Evolutionary conservation across 345 rosid genomes (phyloP), one percentile per base, ranked within the genome.

Genomic region (Syzygium aromaticum): DNA sequence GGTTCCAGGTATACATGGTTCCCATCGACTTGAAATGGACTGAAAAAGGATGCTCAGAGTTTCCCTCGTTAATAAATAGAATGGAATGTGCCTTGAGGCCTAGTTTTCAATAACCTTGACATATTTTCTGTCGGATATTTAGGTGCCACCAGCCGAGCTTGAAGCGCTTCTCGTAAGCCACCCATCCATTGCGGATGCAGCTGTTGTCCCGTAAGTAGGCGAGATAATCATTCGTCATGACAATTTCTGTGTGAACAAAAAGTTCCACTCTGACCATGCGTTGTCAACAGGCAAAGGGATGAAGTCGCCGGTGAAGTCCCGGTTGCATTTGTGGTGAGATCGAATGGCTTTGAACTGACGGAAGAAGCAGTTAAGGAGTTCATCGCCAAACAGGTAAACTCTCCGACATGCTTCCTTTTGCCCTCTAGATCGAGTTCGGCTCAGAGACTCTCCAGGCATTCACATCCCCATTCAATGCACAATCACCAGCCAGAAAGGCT

Each of bases 111-210:
- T 57, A 14, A 54, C 51, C 51, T 19, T 28, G 22, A 57, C 52
- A 2, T 59, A 6, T 38, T 27, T 30, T 85, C 56, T 56, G 67
- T 15, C 33, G 51, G 56, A 25, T 6, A 17, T 82, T 43, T 90
- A 96, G 96, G 99, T 97, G 52, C 96, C 98, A 52, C 99, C 99
- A 1, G 99, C 98, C 14, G 99, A 97, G 91, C 95, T 97, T n/a
- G 99, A 97, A 88, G 92, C 96, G 56, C 91, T 97, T 30, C 96
- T 96, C 25, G 85, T 96, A 23, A 91, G 87, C 90, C 98, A 97
- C 84, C 91, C 96, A 33, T 93, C 91, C 27, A 93, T 97, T 83
- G 94, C 93, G 1, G 99, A 97, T 86, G 99, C 99, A 2, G 99
- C 98, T 25, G 99, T 97, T 86, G 97, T 97, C 86, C 97, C 96